A percentile compares a stretch with the other conserved stretches of the same genome.
Evolutionary conservation across 164 flowering plant genomes (phyloP).

Genomic region (Nymphaea thermarum): DNA sequence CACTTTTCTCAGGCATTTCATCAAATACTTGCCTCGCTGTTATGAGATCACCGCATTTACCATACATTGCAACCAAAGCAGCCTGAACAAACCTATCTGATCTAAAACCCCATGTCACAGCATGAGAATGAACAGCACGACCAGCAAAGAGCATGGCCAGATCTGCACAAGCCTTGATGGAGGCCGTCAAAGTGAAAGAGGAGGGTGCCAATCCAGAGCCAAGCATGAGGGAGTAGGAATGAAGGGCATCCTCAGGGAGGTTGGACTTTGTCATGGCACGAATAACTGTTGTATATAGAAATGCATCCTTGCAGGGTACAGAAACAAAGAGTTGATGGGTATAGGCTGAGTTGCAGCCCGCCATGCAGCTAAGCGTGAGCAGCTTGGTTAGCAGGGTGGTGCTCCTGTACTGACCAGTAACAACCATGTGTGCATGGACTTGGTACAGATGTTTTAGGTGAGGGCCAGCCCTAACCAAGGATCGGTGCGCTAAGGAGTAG

Average conservation of each 20-base stretch:
- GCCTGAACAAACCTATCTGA: constrained; percentile 31
- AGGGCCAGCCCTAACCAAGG: not conserved
- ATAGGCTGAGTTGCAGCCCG: too few species aligned
- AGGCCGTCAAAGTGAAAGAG: constrained; percentile 50
- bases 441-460: not conserved
- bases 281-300: too few species aligned
- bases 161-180: constrained; percentile 54
- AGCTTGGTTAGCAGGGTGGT: not conserved
- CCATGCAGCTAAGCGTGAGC: too few species aligned
- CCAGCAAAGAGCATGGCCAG: constrained; percentile 21
- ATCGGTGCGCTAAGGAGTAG: not conserved
- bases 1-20: constrained; percentile 10
- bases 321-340: too few species aligned
- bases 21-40: constrained; percentile 20
- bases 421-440: not conserved
- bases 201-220: constrained; percentile 25
- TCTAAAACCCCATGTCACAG: constrained; percentile 21
- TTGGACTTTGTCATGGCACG: too few species aligned
- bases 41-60: constrained; percentile 11
- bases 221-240: too few species aligned
- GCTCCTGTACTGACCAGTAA: not conserved
- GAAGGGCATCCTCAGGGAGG: too few species aligned
- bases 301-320: not conserved
- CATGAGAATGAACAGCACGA: constrained; percentile 18
- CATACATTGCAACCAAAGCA: constrained; percentile 26